Evolutionary conservation across 176 grass and related monocot species (phyloP).

Genomic region (Zizania latifolia): DNA sequence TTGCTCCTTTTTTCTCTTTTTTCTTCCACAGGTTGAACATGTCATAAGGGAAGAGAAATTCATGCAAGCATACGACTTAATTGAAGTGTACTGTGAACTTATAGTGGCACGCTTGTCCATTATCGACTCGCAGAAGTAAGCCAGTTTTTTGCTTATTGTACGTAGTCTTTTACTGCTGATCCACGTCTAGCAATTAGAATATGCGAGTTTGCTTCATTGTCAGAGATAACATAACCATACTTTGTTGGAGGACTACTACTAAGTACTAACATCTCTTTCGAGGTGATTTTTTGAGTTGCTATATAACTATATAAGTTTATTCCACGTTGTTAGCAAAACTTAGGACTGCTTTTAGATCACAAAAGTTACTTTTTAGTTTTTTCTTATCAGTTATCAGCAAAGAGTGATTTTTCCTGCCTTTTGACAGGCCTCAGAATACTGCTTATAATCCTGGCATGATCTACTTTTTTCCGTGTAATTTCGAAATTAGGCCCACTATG

Average conservation of each 20-base stretch:
- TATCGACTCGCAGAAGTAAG: constrained; percentile 94
- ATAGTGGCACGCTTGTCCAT: constrained; percentile 84
- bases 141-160: constrained; percentile 4
- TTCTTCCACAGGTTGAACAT: constrained; percentile 73
- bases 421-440: not conserved
- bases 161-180: not conserved
- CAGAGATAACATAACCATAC: not conserved
- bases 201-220: not conserved
- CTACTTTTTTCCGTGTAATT: not conserved
- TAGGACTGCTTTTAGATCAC: no score
- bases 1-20: constrained; percentile 9
- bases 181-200: not conserved
- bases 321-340: not conserved
- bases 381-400: no score
- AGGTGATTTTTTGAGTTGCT: no score
- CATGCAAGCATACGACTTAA: constrained; percentile 81
- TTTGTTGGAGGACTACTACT: not conserved
- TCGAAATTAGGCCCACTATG: not conserved
- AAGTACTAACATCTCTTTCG: no score
- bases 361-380: no score
- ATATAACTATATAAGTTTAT: not conserved
- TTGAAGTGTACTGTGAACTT: constrained; percentile 92
- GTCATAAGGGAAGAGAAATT: constrained; percentile 95
- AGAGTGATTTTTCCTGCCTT: not conserved
- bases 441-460: not conserved